Conservation (phyloP, 176 grass and related monocot genomes). For the Puya raimondii region DNA sequence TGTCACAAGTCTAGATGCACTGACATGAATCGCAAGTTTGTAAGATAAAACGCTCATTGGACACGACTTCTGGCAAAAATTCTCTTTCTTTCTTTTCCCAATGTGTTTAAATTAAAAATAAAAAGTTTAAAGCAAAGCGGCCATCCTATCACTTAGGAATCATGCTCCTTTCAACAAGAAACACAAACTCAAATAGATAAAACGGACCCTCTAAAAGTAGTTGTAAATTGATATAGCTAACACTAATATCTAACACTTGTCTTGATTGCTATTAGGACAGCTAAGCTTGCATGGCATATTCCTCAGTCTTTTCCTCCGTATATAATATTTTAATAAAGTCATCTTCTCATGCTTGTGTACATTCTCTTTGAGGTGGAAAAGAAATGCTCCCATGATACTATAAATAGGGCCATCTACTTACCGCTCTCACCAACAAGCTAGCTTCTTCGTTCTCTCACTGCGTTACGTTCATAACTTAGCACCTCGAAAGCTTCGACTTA, state of each 20-base stretch:
- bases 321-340: background rate
- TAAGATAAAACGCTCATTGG: too few relatives aligned
- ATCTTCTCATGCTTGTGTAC: background rate
- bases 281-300: background rate
- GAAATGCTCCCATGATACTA: background rate
- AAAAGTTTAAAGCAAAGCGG: too few relatives aligned
- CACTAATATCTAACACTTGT: background rate
- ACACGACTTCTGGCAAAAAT: too few relatives aligned
- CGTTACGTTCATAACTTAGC: background rate
- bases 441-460: background rate
- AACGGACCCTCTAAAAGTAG: too few relatives aligned
- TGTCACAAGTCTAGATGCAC: too few relatives aligned
- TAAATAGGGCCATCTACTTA: background rate
- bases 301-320: background rate
- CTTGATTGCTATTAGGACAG: slow-evolving; percentile 1
- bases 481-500: background rate
- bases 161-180: too few relatives aligned
- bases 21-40: too few relatives aligned
- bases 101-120: too few relatives aligned
- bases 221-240: too few relatives aligned
- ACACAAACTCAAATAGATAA: too few relatives aligned
- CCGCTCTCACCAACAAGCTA: background rate
- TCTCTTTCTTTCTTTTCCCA: too few relatives aligned
- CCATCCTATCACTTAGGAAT: too few relatives aligned
- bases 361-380: background rate